phyloP scores from a whole-genome alignment of 202 grass and related monocot species.

The Alloteropsis angusta region DNA sequence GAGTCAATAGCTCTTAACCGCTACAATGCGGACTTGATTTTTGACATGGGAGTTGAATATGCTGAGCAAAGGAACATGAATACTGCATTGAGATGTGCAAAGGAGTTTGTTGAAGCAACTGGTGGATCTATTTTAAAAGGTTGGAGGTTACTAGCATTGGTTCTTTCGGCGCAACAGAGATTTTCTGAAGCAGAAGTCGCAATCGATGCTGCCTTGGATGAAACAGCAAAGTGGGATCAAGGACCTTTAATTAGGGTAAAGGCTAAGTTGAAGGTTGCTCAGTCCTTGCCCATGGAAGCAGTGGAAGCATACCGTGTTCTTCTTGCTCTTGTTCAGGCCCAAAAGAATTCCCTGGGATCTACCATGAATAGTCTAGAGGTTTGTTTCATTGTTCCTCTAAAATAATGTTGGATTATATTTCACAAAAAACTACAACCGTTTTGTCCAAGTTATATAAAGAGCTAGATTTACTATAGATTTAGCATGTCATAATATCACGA shows the following conservation, averaged over 20 bases:
- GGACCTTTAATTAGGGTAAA: constrained; percentile 72
- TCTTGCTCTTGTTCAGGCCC: constrained; percentile 82
- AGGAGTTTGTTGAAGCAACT: constrained; percentile 71
- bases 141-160: constrained; percentile 77
- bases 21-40: constrained; percentile 49
- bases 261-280: constrained; percentile 75
- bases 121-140: constrained; percentile 71
- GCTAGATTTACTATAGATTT: not conserved
- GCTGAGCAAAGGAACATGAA: constrained; percentile 72
- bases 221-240: constrained; percentile 77
- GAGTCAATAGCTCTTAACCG: constrained; percentile 47
- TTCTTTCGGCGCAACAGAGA: constrained; percentile 71
- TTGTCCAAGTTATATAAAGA: not conserved
- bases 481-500: not conserved
- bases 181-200: constrained; percentile 65
- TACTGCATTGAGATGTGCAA: constrained; percentile 54
- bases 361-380: constrained; percentile 45
- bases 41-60: constrained; percentile 70
- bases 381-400: not conserved
- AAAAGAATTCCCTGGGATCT: constrained; percentile 50
- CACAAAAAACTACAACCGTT: not conserved
- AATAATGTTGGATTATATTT: not conserved
- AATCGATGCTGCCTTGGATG: constrained; percentile 65
- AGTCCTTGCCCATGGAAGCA: constrained; percentile 57
- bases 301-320: constrained; percentile 63